Evolutionary conservation across 2,329 filamentous ascomycete genomes (phyloP).

Genomic region (Cladosporium cucumerinum): DNA sequence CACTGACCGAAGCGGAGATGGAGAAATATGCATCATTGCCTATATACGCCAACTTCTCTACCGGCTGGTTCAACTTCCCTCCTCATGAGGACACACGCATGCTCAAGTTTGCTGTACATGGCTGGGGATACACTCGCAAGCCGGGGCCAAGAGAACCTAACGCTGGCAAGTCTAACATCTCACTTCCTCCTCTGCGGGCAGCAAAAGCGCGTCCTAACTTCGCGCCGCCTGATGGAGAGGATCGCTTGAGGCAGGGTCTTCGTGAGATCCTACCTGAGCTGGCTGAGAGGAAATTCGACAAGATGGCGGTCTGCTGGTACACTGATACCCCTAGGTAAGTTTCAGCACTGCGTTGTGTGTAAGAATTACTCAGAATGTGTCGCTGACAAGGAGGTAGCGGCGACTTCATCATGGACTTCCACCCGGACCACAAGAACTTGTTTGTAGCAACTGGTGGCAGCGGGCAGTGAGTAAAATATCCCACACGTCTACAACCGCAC

Average conservation of each 20-base stretch:
- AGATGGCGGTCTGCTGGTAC: constrained; percentile 49
- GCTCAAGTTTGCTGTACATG: constrained; percentile 45
- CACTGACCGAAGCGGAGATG: constrained; percentile 67
- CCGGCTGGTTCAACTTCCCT: constrained; percentile 68
- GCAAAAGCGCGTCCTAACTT: constrained; percentile 8
- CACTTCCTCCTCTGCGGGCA: constrained; percentile 4
- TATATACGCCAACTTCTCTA: constrained; percentile 65
- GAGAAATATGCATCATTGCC: constrained; percentile 60
- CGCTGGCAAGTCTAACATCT: constrained; percentile 4
- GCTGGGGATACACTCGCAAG: constrained; percentile 43
- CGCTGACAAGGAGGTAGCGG: constrained; percentile 34
- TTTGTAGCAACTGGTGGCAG: constrained; percentile 57
- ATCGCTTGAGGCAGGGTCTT: constrained; percentile 10
- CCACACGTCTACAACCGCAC: too few relatives aligned
- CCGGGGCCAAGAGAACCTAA: constrained; percentile 34
- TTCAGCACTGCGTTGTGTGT: neutral
- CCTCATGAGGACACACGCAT: constrained; percentile 47
- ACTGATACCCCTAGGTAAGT: constrained; percentile 43
- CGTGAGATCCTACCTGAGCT: constrained; percentile 15
- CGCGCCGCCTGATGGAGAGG: constrained; percentile 9
- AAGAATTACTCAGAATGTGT: neutral
- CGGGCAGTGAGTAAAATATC: constrained; percentile 41
- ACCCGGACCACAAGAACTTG: constrained; percentile 45
- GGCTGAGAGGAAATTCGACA: constrained; percentile 38
- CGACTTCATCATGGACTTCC: constrained; percentile 49